phyloP scores from a whole-genome alignment of 2,329 filamentous ascomycete species.

The Alternaria triticimaculans region DNA sequence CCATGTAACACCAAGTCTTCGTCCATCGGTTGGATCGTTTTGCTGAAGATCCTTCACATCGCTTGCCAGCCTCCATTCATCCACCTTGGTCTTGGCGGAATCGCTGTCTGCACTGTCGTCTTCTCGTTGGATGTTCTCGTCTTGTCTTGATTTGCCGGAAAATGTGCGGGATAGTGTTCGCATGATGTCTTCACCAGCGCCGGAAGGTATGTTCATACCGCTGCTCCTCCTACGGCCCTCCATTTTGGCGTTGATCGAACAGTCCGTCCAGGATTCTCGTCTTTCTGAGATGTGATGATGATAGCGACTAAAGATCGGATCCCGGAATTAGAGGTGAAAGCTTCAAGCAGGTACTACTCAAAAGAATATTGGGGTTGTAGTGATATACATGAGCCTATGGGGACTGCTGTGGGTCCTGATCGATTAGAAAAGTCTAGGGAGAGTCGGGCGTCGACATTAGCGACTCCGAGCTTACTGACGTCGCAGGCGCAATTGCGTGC shows the following conservation, averaged over 20 bases:
- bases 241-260: background rate
- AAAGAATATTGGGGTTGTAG: background rate
- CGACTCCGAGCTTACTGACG: constrained; percentile 2
- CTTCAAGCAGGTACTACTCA: background rate
- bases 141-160: constrained; percentile 21
- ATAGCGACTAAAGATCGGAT: background rate
- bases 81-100: constrained; percentile 26
- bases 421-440: background rate
- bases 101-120: constrained; percentile 4
- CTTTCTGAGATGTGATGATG: background rate
- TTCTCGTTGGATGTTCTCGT: constrained; percentile 10
- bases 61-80: constrained; percentile 30
- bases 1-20: constrained; percentile 68
- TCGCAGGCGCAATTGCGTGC: background rate
- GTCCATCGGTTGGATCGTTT: constrained; percentile 22
- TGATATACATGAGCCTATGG: constrained; percentile 1
- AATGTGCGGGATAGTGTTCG: constrained; percentile 25
- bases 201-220: background rate
- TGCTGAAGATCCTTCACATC: constrained; percentile 25
- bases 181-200: constrained; percentile 21
- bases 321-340: background rate
- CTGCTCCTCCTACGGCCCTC: constrained; percentile 3
- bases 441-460: background rate
- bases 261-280: background rate
- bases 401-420: background rate